phyloP scores from a whole-genome alignment of 2,329 filamentous ascomycete species.

The Paecilomyces fulvus region DNA sequence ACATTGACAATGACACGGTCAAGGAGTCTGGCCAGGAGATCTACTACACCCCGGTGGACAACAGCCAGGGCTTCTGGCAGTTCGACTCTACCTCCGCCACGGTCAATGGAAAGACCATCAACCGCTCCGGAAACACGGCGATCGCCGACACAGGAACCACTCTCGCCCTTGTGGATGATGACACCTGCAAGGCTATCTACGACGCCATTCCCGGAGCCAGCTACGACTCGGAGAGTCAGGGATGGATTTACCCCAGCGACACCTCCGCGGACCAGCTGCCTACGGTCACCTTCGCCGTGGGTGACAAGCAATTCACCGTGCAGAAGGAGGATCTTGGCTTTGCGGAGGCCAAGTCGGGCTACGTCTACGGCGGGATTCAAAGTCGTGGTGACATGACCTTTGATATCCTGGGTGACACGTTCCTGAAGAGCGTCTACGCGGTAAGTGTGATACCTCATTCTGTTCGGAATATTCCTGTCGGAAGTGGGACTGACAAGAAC shows the following conservation, averaged over 20 bases:
- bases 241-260: slow-evolving; percentile 54
- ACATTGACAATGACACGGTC: slow-evolving; percentile 57
- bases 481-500: background rate
- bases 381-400: slow-evolving; percentile 50
- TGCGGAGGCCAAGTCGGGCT: slow-evolving; percentile 45
- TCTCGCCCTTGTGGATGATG: slow-evolving; percentile 56
- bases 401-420: slow-evolving; percentile 46
- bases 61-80: slow-evolving; percentile 59
- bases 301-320: slow-evolving; percentile 50
- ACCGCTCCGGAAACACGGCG: slow-evolving; percentile 50
- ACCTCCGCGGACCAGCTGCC: slow-evolving; percentile 49
- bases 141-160: slow-evolving; percentile 68
- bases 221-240: slow-evolving; percentile 50
- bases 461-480: slow-evolving; percentile 14
- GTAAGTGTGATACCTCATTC: background rate
- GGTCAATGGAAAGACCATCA: slow-evolving; percentile 48
- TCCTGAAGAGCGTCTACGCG: background rate
- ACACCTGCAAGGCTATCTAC: slow-evolving; percentile 55
- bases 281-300: slow-evolving; percentile 54
- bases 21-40: slow-evolving; percentile 46
- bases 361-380: slow-evolving; percentile 58
- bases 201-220: slow-evolving; percentile 52
- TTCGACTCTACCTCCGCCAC: slow-evolving; percentile 50
- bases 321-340: slow-evolving; percentile 57
- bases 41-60: slow-evolving; percentile 55